Evolutionary conservation across 345 rosid species (phyloP).

Genomic region (Populus davidiana): DNA sequence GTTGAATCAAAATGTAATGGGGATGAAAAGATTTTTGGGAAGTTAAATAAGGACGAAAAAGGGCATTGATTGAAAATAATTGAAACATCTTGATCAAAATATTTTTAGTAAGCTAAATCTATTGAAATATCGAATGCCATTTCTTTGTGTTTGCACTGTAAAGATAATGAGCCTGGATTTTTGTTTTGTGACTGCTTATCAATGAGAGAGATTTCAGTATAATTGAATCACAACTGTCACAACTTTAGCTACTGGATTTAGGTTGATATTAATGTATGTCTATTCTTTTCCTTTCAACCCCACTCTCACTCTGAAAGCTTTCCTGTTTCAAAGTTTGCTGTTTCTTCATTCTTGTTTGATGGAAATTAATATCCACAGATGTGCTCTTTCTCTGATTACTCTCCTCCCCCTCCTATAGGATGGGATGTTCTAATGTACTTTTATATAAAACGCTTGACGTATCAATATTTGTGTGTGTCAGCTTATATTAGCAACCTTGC

Average conservation of each 20-base stretch:
- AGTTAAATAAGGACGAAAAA: background rate
- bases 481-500: slow-evolving; percentile 27
- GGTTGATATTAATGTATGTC: background rate
- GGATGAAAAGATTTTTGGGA: background rate
- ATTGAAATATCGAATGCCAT: no score
- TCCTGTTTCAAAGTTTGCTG: background rate
- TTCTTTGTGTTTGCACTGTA: background rate
- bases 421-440: background rate
- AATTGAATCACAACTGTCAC: background rate
- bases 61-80: no score
- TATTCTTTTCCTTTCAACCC: background rate
- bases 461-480: background rate
- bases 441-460: background rate
- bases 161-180: background rate
- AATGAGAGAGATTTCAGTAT: background rate
- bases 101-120: no score
- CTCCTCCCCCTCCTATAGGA: background rate
- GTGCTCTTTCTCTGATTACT: background rate
- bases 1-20: background rate
- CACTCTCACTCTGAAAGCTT: background rate
- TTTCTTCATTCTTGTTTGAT: background rate
- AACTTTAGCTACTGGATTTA: background rate
- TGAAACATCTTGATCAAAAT: no score
- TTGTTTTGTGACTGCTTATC: background rate
- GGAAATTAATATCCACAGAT: background rate